Percentiles rank a stretch among this genome's conserved stretches.
Conservation (phyloP, 495 filamentous ascomycete species). For the Aspergillus sclerotiicarbonarius region DNA sequence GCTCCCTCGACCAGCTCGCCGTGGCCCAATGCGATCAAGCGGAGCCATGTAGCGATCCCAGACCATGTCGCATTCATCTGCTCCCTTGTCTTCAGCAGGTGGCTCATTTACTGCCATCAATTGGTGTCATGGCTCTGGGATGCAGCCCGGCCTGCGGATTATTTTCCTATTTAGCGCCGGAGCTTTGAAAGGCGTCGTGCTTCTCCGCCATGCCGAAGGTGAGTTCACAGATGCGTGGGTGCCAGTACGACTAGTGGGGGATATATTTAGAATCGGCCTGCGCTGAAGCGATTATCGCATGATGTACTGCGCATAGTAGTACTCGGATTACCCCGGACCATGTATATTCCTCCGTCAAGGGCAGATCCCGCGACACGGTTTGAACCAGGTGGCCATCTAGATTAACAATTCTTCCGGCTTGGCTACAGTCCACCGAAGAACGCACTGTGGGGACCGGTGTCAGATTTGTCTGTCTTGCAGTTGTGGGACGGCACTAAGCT, state of each 20-base stretch:
- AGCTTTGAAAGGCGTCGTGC: too few species aligned
- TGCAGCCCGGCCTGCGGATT: too few species aligned
- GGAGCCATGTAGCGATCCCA: background rate
- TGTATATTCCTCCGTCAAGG: background rate
- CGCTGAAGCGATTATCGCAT: background rate
- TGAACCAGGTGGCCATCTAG: too few species aligned
- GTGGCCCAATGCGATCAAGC: background rate
- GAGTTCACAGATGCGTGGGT: background rate
- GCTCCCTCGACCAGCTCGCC: background rate
- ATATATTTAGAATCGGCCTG: background rate
- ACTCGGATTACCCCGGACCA: background rate
- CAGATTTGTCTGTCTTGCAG: too few species aligned
- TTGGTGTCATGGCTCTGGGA: too few species aligned
- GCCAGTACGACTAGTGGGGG: background rate
- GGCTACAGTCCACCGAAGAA: too few species aligned
- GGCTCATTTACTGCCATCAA: background rate
- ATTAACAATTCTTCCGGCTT: too few species aligned
- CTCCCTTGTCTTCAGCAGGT: background rate
- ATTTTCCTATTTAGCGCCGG: too few species aligned
- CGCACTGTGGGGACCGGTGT: too few species aligned
- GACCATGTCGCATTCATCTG: background rate
- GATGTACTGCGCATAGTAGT: background rate
- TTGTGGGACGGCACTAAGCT: too few species aligned
- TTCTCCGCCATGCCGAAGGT: too few species aligned
- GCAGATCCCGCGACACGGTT: too few species aligned